phyloP scores from a whole-genome alignment of 345 rosid species.

The Hibiscus mutabilis region DNA sequence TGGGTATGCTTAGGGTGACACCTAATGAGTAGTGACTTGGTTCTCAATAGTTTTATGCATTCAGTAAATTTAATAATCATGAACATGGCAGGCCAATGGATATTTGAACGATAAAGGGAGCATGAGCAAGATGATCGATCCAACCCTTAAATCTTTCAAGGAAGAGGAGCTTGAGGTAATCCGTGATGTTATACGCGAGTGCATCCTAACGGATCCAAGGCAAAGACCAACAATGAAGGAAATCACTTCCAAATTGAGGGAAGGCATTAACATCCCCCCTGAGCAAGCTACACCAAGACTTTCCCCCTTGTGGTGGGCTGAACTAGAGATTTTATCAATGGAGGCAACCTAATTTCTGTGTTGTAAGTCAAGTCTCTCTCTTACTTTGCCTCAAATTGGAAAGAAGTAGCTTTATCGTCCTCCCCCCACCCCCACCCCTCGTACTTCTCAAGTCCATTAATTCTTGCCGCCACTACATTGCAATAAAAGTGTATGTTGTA shows the following conservation, averaged over 20 bases:
- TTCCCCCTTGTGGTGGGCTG: constrained; percentile 99
- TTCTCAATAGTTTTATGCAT: neutral
- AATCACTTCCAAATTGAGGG: constrained; percentile 45
- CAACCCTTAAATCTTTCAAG: constrained; percentile 58
- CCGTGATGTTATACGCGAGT: constrained; percentile 52
- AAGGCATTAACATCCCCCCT: constrained; percentile 53
- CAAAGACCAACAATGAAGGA: constrained; percentile 68
- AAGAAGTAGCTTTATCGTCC: constrained; percentile 10
- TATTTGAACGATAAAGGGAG: constrained; percentile 40
- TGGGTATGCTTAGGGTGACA: constrained; percentile 47
- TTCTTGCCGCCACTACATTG: neutral
- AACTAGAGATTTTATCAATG: constrained; percentile 83
- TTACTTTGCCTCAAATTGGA: constrained; percentile 3
- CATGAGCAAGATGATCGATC: constrained; percentile 53
- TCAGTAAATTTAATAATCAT: constrained; percentile 1
- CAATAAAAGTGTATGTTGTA: neutral
- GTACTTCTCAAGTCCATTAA: neutral
- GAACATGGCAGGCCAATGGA: constrained; percentile 52
- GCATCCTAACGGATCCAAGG: constrained; percentile 47
- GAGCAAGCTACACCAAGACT: constrained; percentile 93
- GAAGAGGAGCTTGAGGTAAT: constrained; percentile 56
- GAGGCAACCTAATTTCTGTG: constrained; percentile 19
- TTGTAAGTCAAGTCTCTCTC: constrained; percentile 8
- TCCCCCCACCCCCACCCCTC: neutral
- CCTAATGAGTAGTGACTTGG: neutral